A percentile compares a stretch with the other conserved stretches of the same genome.
Evolutionary conservation across 1,284 basidiomycete genomes (phyloP).

Genomic region (Porogramme epimiltina): DNA sequence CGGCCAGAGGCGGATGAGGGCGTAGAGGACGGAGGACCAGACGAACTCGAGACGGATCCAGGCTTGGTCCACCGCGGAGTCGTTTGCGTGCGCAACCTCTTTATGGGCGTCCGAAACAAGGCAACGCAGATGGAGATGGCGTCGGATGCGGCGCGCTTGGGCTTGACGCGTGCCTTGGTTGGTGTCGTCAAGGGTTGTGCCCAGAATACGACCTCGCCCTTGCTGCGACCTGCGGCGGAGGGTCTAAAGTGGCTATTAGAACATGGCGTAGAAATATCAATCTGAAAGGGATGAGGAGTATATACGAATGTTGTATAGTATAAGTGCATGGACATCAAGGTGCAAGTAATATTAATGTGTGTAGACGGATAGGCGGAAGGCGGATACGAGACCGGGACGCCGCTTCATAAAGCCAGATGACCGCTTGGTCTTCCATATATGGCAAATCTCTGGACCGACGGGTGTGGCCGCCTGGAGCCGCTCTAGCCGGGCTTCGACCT

Average conservation of each 20-base stretch:
- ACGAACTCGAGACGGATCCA: conserved; percentile 40
- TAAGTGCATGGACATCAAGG: not conserved
- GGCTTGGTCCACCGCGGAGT: conserved; percentile 78
- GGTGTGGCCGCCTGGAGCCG: conserved; percentile 19
- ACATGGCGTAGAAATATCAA: conserved; percentile 26
- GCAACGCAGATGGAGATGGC: conserved; percentile 42
- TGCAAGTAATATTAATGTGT: too few relatives aligned
- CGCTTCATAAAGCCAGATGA: not conserved
- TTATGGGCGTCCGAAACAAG: conserved; percentile 46
- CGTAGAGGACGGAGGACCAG: conserved; percentile 28
- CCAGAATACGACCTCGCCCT: conserved; percentile 31
- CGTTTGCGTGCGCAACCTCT: conserved; percentile 68
- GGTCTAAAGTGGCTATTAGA: conserved; percentile 43
- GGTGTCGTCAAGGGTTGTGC: conserved; percentile 44
- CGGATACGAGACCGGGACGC: too few relatives aligned
- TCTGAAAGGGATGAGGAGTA: not conserved
- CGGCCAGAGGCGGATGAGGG: conserved; percentile 35
- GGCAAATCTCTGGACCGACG: conserved; percentile 14
- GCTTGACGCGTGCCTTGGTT: conserved; percentile 52
- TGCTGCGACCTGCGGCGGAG: conserved; percentile 48
- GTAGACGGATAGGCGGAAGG: too few relatives aligned
- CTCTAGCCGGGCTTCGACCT: conserved; percentile 15
- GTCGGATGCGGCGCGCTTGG: conserved; percentile 50
- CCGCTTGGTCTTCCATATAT: conserved; percentile 1
- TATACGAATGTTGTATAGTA: not conserved